A percentile compares a stretch with the other conserved stretches of the same genome.
Conservation (phyloP, 768 basidiomycete species). For the Trametes meyenii region DNA sequence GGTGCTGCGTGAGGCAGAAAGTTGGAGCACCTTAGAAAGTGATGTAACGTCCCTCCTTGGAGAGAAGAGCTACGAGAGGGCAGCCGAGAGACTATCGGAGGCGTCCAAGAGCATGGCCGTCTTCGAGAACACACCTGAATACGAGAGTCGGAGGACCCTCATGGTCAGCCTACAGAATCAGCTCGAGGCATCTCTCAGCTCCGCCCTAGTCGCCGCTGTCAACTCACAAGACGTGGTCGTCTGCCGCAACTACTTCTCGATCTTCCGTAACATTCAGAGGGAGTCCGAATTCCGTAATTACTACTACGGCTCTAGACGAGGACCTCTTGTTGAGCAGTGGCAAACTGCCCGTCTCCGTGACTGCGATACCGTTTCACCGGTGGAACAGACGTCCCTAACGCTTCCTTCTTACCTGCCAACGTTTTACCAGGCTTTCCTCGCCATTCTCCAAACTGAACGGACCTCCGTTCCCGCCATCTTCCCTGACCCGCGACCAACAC, state of each 20-base stretch:
- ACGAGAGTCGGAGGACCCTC: conserved; percentile 80
- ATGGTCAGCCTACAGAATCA: conserved; percentile 95
- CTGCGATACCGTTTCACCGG: conserved; percentile 40
- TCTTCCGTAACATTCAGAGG: conserved; percentile 90
- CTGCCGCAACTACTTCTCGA: conserved; percentile 79
- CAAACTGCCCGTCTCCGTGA: conserved; percentile 57
- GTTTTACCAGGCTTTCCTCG: conserved; percentile 74
- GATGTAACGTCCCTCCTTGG: conserved; percentile 87
- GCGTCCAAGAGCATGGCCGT: conserved; percentile 89
- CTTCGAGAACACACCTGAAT: conserved; percentile 91
- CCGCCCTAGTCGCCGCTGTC: conserved; percentile 88
- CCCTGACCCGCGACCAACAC: conserved; percentile 75
- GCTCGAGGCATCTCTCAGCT: conserved; percentile 88
- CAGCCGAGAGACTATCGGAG: conserved; percentile 89
- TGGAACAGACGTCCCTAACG: conserved; percentile 34
- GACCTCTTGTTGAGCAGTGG: conserved; percentile 70
- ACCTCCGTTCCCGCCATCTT: conserved; percentile 82
- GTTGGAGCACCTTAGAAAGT: conserved; percentile 92
- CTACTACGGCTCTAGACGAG: conserved; percentile 85
- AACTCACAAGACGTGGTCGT: conserved; percentile 72
- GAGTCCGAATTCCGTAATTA: conserved; percentile 93
- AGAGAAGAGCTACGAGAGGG: conserved; percentile 81
- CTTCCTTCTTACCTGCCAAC: conserved; percentile 71
- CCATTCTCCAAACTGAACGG: conserved; percentile 70
- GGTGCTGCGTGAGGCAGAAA: conserved; percentile 92